Percentiles rank a stretch among this genome's conserved stretches.
These are phyloP conservation scores for Vitellaria paradoxa DNA, from an alignment of 179 eudicot genomes.

Conservation along the genomic window DNA sequence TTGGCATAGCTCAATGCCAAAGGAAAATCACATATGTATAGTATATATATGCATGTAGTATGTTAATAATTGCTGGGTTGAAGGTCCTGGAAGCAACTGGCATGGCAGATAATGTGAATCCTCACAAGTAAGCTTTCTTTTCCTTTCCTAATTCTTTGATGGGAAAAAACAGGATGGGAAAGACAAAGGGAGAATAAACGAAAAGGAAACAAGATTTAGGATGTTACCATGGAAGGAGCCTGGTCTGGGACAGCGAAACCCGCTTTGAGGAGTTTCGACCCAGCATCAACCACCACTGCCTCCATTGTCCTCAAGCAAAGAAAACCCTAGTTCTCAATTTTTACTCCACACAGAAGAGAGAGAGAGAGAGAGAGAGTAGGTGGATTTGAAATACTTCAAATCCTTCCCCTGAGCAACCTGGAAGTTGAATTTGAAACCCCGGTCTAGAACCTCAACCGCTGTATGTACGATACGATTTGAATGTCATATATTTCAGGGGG, in stretches of 20 bases:
- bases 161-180: background rate
- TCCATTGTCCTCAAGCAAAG: conserved; percentile 28
- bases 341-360: background rate
- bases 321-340: background rate
- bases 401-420: too few species aligned
- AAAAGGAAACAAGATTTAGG: background rate
- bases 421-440: too few species aligned
- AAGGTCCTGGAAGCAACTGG: background rate
- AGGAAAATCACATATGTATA: background rate
- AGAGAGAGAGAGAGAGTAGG: background rate
- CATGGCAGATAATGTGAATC: background rate
- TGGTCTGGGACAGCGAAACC: conserved; percentile 58
- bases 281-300: conserved; percentile 54
- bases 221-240: conserved; percentile 49
- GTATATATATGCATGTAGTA: too few species aligned
- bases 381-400: background rate
- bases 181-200: background rate
- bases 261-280: conserved; percentile 50
- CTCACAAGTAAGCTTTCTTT: background rate
- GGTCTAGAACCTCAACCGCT: too few species aligned
- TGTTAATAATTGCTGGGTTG: background rate
- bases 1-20: background rate
- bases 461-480: too few species aligned
- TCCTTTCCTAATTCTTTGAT: background rate
- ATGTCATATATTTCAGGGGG: too few species aligned